Base-by-base conservation (phyloP, 345 rosid species). In the Abelmoschus esculentus region DNA sequence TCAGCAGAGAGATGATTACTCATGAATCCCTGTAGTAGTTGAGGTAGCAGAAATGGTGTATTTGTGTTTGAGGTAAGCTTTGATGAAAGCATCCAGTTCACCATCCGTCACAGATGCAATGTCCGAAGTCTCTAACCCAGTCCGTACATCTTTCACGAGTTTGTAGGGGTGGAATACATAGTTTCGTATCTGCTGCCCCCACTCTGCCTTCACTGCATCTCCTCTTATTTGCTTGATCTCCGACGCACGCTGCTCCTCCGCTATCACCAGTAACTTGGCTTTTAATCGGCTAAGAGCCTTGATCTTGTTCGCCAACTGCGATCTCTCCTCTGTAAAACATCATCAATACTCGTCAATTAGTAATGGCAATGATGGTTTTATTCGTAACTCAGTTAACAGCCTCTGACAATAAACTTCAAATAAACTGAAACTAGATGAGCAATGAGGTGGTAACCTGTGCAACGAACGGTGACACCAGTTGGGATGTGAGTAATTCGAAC, bases 151-250 rank as follows among this genome's bases (percentile, higher is more conserved):
- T 73, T 95, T 91, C 54, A 95, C 96, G 7, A 95, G 90, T 79
- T 95, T 95, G 82, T 95, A 91, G 0, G 99, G 99, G 82, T 95
- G 97, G 81, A 95, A 91, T 19, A 95, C 99, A 14, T 91, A 91
- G 80, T 95, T 91, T 72, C 96, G 70, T 57, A 91, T 91, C 72
- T 91, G 97, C 76, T 91, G 99, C 38, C 99, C 99, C 99, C 99
- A 95, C 64, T 91, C 97, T 6, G 97, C 99, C 80, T 91, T 89
- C 82, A 91, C 97, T 7, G 76, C 86, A 79, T 95, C 99, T 66
- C 99, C 99, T 68, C 93, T 83, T 75, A 95, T 95, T 79, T 91
- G 89, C 83, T 91, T 95, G 70, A 91, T 89, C 66, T 91, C 97
- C 0, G 93, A 82, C 31, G 96, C 96, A 15, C 99, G 81, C 76